Base-by-base conservation (phyloP, 1,139 yeast genomes). In the Scheffersomyces titani region DNA sequence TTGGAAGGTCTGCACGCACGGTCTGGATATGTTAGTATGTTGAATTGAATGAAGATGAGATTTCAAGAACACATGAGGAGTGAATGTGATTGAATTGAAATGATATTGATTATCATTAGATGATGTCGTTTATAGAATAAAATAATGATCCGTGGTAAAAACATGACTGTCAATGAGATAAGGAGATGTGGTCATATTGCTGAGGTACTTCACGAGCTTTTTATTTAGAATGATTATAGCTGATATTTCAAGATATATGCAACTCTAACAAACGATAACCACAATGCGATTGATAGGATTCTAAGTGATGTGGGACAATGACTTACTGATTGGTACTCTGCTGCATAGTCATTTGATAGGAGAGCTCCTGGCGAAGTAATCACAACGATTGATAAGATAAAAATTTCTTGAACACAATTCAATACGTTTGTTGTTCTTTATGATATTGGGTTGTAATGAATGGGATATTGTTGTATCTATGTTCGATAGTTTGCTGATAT, bases 1-100 rank as follows among this genome's bases (percentile, higher is more conserved):
- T 90, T 78, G 2, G 94, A 81, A 51, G 96, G 90, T 63, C 96
- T 84, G 68, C 98, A 93, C 3, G 99, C 98, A 61, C 97, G 85
- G 67, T 92, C 90, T 81, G 67, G 57, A 6, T 19, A 21, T 19
- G 71, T 68, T 66, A 67, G 71, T 67, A 62, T 30, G 3, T 49
- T 45, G 49, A 21, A n/a, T 20, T 3, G 9, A 30, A 18, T 19
- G 53, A 50, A 46, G 47, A 47, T 7, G 19, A 24, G 50, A 9
- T 18, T 19, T 19, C 49, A 19, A 16, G 24, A 19, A 7, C n/a
- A n/a, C n/a, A n/a, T n/a, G n/a, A n/a, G n/a, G n/a, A n/a, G n/a
- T 30, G 40, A 30, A 30, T 30, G 40, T 11, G 40, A 30, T 30
- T 9, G n/a, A 5, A 30, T 9, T 11, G 40, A 13, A 16, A 11